These are phyloP conservation scores for Arabidopsis suecica DNA, from an alignment of 345 rosid genomes.

Conservation along the genomic window DNA sequence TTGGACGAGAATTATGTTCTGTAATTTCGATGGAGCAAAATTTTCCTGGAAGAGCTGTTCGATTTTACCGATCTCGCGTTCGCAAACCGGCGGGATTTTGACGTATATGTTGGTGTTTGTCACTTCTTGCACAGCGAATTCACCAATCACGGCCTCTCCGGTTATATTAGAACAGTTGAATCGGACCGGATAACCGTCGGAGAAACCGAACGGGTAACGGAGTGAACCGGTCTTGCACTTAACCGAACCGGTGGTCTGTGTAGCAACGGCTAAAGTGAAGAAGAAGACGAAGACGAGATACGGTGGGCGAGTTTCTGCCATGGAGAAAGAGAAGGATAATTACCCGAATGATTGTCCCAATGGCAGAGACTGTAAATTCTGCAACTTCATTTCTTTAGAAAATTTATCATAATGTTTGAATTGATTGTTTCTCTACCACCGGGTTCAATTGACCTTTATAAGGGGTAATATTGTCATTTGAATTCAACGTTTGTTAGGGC, in stretches of 20 bases:
- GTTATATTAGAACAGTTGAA: constrained; percentile 49
- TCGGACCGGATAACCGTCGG: constrained; percentile 55
- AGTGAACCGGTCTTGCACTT: constrained; percentile 45
- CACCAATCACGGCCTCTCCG: constrained; percentile 36
- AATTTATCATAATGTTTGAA: neutral
- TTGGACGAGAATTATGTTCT: constrained; percentile 54
- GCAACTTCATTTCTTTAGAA: neutral
- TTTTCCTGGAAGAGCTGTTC: constrained; percentile 45
- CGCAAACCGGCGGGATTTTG: constrained; percentile 52
- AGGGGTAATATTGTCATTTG: constrained; percentile 6
- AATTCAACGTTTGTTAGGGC: constrained; percentile 6
- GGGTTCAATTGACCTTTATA: constrained; percentile 9
- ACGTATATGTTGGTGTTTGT: constrained; percentile 41
- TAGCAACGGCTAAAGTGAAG: neutral
- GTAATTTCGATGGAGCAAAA: constrained; percentile 51
- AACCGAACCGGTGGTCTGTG: constrained; percentile 11
- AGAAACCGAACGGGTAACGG: constrained; percentile 71
- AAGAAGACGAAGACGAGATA: constrained; percentile 6
- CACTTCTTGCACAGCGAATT: constrained; percentile 41
- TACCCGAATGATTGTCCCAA: neutral
- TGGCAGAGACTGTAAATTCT: neutral
- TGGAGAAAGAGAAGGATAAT: neutral
- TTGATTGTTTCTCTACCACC: neutral
- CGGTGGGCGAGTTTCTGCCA: neutral
- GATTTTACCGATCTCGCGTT: constrained; percentile 53